phyloP scores from a whole-genome alignment of 2,329 filamentous ascomycete species.

The Furcasterigmium sp. region DNA sequence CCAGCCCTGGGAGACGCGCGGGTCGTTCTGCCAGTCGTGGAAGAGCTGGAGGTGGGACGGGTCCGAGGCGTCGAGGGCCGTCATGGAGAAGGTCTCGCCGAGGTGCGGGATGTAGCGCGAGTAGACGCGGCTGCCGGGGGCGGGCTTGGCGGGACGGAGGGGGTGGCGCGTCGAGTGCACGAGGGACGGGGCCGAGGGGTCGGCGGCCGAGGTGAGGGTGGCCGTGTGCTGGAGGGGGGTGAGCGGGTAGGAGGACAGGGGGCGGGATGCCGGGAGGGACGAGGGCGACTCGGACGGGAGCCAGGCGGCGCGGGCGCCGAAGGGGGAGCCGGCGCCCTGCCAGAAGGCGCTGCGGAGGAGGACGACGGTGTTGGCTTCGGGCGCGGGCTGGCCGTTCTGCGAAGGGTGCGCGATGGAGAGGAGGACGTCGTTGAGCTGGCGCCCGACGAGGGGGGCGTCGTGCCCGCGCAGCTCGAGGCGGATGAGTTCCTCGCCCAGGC shows the following conservation, averaged over 20 bases:
- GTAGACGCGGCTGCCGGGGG: conserved; percentile 66
- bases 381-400: conserved; percentile 22
- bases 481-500: conserved; percentile 41
- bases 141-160: conserved; percentile 65
- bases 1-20: conserved; percentile 74
- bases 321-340: conserved; percentile 65
- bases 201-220: conserved; percentile 30
- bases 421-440: conserved; percentile 39
- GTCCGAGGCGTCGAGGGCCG: conserved; percentile 64
- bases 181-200: conserved; percentile 32
- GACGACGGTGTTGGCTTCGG: conserved; percentile 29
- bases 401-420: conserved; percentile 45
- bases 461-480: conserved; percentile 39
- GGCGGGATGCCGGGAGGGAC: conserved; percentile 22
- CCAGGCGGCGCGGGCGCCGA: conserved; percentile 61
- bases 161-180: conserved; percentile 61
- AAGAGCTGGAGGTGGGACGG: conserved; percentile 63
- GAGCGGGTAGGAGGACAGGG: conserved; percentile 40
- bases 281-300: conserved; percentile 38
- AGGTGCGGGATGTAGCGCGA: conserved; percentile 75
- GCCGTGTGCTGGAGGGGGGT: conserved; percentile 42
- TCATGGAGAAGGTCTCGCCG: conserved; percentile 70
- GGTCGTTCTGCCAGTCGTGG: conserved; percentile 79
- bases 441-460: conserved; percentile 24
- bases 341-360: conserved; percentile 56